Evolutionary conservation across 2,329 filamentous ascomycete species (phyloP).

Genomic region (Aureobasidium sp.): DNA sequence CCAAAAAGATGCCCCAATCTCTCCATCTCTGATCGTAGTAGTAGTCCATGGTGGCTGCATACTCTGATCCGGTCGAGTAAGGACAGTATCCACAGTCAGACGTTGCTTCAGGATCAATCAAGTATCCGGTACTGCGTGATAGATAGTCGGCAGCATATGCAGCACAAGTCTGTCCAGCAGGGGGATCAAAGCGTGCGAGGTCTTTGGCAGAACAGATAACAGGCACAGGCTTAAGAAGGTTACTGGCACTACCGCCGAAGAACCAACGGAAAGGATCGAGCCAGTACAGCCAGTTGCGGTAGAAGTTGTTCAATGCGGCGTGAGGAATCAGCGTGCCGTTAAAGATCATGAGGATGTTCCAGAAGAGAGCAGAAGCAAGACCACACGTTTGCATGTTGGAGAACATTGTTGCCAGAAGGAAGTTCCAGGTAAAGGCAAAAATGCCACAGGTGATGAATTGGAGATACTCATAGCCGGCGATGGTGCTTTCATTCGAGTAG

Average conservation of each 20-base stretch:
- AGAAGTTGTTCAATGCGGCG: constrained; percentile 19
- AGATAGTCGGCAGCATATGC: constrained; percentile 47
- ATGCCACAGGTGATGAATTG: constrained; percentile 7
- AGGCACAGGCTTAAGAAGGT: constrained; percentile 61
- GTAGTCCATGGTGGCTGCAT: constrained; percentile 21
- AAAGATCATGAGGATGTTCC: constrained; percentile 23
- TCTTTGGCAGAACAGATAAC: constrained; percentile 35
- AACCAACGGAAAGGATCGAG: constrained; percentile 53
- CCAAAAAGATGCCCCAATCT: constrained; percentile 19
- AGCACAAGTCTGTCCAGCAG: constrained; percentile 38
- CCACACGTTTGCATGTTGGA: constrained; percentile 23
- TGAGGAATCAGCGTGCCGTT: constrained; percentile 18
- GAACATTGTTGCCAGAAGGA: constrained; percentile 3
- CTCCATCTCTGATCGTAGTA: constrained; percentile 19
- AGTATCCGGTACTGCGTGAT: constrained; percentile 35
- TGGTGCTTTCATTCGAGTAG: constrained; percentile 67
- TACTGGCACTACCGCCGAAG: constrained; percentile 36
- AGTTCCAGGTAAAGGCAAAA: constrained; percentile 16
- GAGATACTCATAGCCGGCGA: constrained; percentile 31
- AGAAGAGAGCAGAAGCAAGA: constrained; percentile 20
- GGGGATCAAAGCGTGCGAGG: constrained; percentile 43
- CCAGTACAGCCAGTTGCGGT: constrained; percentile 61
- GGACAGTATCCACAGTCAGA: constrained; percentile 21
- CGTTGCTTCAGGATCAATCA: constrained; percentile 45
- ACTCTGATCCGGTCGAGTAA: constrained; percentile 21